phyloP scores from a whole-genome alignment of 164 flowering plant species.

The Liquidambar formosana region DNA sequence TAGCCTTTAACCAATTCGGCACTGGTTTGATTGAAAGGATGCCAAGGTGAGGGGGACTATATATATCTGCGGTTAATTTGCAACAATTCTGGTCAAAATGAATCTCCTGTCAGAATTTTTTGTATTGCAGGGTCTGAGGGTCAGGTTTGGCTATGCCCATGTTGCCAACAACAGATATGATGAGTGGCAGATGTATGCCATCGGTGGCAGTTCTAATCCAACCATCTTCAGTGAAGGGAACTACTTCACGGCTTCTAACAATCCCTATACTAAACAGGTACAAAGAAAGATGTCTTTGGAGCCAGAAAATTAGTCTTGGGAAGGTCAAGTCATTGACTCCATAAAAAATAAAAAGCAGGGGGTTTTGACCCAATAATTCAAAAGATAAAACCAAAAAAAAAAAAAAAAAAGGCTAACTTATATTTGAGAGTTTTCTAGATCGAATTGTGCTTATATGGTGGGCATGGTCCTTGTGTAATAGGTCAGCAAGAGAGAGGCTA shows the following conservation, averaged over 20 bases:
- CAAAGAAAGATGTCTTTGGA: background rate
- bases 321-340: too few relatives aligned
- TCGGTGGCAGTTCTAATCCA: slow-evolving; percentile 68
- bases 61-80: background rate
- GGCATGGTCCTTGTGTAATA: slow-evolving; percentile 7
- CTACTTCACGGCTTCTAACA: slow-evolving; percentile 44
- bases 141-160: slow-evolving; percentile 64
- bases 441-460: too few relatives aligned
- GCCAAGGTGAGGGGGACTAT: slow-evolving; percentile 52
- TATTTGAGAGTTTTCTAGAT: too few relatives aligned
- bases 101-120: too few relatives aligned
- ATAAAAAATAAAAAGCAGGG: too few relatives aligned
- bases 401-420: too few relatives aligned
- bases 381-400: too few relatives aligned
- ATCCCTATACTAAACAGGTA: slow-evolving; percentile 35
- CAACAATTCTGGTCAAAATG: background rate
- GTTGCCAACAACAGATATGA: slow-evolving; percentile 64
- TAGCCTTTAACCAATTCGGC: slow-evolving; percentile 72
- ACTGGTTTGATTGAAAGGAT: slow-evolving; percentile 65
- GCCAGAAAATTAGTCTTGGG: too few relatives aligned
- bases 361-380: too few relatives aligned
- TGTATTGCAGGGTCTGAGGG: slow-evolving; percentile 43
- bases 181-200: slow-evolving; percentile 59
- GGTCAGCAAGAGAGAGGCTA: slow-evolving; percentile 67
- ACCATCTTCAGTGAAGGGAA: slow-evolving; percentile 66